These are phyloP conservation scores for Ophidiomyces ophidiicola DNA, from an alignment of 2,329 filamentous ascomycete genomes.

Conservation along the genomic window DNA sequence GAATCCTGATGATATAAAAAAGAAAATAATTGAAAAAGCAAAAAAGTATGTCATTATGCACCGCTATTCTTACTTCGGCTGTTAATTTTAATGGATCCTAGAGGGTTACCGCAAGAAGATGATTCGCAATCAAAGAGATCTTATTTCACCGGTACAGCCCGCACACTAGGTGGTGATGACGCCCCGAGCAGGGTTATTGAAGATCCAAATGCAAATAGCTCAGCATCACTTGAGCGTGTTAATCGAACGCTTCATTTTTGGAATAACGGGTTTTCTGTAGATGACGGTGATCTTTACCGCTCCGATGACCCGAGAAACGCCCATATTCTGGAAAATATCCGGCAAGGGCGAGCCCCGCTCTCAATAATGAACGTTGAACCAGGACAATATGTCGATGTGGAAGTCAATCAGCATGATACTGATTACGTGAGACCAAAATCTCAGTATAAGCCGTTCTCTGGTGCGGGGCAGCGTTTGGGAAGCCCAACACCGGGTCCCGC, in stretches of 20 bases:
- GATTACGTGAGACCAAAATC: constrained; percentile 52
- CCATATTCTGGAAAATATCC: constrained; percentile 50
- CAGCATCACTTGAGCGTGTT: constrained; percentile 39
- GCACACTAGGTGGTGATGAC: constrained; percentile 55
- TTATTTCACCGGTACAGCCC: constrained; percentile 49
- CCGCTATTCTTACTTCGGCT: background rate
- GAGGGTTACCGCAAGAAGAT: constrained; percentile 25
- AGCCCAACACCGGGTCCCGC: constrained; percentile 48
- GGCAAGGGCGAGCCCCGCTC: constrained; percentile 50
- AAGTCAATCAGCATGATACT: constrained; percentile 51
- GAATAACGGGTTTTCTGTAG: constrained; percentile 54
- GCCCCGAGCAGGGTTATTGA: constrained; percentile 46
- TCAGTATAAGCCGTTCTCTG: constrained; percentile 52
- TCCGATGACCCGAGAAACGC: constrained; percentile 53
- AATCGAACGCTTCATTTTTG: constrained; percentile 51
- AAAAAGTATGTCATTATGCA: constrained; percentile 18
- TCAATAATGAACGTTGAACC: constrained; percentile 51
- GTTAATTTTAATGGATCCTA: no score
- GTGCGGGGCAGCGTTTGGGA: constrained; percentile 49
- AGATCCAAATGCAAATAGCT: constrained; percentile 36
- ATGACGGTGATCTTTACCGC: constrained; percentile 51
- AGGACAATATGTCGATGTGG: constrained; percentile 53
- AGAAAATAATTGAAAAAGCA: constrained; percentile 40
- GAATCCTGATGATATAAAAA: constrained; percentile 47
- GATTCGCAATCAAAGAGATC: constrained; percentile 33